Base-by-base conservation (phyloP, 2,329 filamentous ascomycete species). In the Claviceps citrina region DNA sequence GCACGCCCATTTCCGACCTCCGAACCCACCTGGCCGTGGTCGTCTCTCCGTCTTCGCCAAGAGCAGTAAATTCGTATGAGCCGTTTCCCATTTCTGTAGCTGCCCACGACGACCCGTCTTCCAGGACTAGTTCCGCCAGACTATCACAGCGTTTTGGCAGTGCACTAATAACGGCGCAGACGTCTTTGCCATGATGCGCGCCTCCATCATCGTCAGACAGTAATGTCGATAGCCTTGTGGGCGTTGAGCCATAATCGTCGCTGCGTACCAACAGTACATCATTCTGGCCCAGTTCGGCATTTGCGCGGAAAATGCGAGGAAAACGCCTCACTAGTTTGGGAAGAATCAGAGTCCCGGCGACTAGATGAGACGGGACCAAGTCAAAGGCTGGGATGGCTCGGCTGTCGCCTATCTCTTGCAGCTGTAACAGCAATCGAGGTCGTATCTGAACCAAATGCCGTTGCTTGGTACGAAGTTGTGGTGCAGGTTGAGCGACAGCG, bases 231-330 rank as follows among this genome's bases (percentile, higher is more conserved):
- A 40, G 7, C 13, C 19, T 62, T 49, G 44, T 51, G 10, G 43
- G 26, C 6, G 43, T 38, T 7, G 33, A 27, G 40, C 59, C 62
- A 53, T 84, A 85, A 46, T 80, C 71, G 47, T 84, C 80, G 41
- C 79, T 81, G 49, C 71, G 73, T 24, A 86, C 68, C 34, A 89
- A 58, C 42, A 87, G 68, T 10, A 87, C 63, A 55, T 87, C 82
- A 46, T 81, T 74, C 18, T 73, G 67, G 25, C 78, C 73, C 4
- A 87, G 62, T 40, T 75, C 68, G 34, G 74, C 72, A 49, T 75
- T 76, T 18, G 70, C 69, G 39, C 70, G 67, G 49, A 82, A 78
- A 36, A 82, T 66, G 6, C 72, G 69, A 1, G 78, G 75, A 45
- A 78, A 78, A 6, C 68, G 68, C 51, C 74, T 72, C 2, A 70